phyloP scores from a whole-genome alignment of 495 filamentous ascomycete genomes.

The Bacidia gigantensis region DNA sequence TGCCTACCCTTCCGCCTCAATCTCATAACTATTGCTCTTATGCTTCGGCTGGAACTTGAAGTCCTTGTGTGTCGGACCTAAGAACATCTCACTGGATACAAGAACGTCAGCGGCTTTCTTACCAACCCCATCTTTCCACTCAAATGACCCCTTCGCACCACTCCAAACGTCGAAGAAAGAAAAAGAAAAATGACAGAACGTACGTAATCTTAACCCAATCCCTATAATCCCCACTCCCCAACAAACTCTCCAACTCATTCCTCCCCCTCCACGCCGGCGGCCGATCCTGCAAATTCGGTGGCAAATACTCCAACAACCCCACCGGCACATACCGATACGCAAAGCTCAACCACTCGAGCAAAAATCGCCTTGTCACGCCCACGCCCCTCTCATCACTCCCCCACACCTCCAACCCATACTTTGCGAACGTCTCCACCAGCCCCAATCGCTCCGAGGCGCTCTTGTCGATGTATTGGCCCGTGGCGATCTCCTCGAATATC shows the following conservation, averaged over 20 bases:
- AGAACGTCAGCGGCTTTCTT: not conserved
- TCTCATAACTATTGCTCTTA: constrained; percentile 74
- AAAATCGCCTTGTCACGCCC: constrained; percentile 73
- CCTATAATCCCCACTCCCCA: constrained; percentile 78
- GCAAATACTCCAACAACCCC: constrained; percentile 74
- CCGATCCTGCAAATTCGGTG: constrained; percentile 73
- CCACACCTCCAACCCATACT: constrained; percentile 87
- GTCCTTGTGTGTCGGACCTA: constrained; percentile 74
- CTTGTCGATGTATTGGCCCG: constrained; percentile 89
- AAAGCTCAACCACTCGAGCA: constrained; percentile 94
- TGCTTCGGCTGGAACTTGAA: constrained; percentile 98
- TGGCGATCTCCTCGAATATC: constrained; percentile 92
- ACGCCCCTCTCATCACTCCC: constrained; percentile 87
- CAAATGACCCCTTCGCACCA: too few species aligned
- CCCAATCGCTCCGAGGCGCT: constrained; percentile 69
- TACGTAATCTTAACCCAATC: constrained; percentile 99
- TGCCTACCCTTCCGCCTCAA: constrained; percentile 45
- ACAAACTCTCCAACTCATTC: constrained; percentile 79
- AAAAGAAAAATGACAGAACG: constrained; percentile 19
- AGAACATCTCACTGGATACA: constrained; percentile 74
- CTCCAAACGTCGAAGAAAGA: too few species aligned
- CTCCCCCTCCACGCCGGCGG: constrained; percentile 71
- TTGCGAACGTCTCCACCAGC: constrained; percentile 77
- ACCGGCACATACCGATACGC: constrained; percentile 78
- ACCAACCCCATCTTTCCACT: not conserved